phyloP scores from a whole-genome alignment of 352 stramenopile species.

The Pythium brassicae region DNA sequence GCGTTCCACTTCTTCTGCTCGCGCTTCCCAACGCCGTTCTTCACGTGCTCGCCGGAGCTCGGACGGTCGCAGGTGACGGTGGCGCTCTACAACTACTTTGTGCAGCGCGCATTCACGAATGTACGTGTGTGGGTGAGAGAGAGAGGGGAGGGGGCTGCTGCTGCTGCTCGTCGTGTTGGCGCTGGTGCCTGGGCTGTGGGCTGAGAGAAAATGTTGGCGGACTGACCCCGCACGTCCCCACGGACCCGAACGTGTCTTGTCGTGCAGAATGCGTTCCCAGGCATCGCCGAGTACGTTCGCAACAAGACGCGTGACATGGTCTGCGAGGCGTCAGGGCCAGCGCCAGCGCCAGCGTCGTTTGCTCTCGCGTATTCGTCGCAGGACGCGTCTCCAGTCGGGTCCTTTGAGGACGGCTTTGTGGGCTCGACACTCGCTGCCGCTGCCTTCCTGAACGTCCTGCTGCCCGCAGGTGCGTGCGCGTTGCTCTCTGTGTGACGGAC shows the following conservation, averaged over 20 bases:
- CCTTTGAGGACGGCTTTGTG: slow-evolving; percentile 51
- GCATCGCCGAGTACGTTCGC: slow-evolving; percentile 62
- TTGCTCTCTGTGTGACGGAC: too few relatives aligned
- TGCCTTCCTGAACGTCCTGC: slow-evolving; percentile 65
- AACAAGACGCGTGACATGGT: slow-evolving; percentile 77
- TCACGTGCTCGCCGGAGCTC: slow-evolving; percentile 32
- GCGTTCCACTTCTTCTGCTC: slow-evolving; percentile 78
- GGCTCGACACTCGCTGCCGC: slow-evolving; percentile 59
- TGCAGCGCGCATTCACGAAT: slow-evolving; percentile 61
- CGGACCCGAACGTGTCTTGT: neutral
- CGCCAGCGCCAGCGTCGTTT: slow-evolving; percentile 4
- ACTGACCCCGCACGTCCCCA: too few relatives aligned
- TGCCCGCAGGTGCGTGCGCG: slow-evolving; percentile 47
- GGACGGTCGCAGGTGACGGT: slow-evolving; percentile 20
- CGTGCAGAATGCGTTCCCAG: slow-evolving; percentile 65
- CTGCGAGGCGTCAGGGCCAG: slow-evolving; percentile 22
- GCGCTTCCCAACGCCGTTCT: slow-evolving; percentile 54
- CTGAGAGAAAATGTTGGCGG: too few relatives aligned
- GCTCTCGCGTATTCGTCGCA: slow-evolving; percentile 43
- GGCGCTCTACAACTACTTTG: slow-evolving; percentile 75
- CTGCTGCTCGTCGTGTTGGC: too few relatives aligned
- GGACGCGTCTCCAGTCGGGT: slow-evolving; percentile 22
- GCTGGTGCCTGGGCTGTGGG: neutral
- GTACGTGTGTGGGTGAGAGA: slow-evolving; percentile 42
- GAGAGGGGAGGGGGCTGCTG: too few relatives aligned